Conservation (phyloP, 2,329 filamentous ascomycete species). For the Acrocalymma vagum region DNA sequence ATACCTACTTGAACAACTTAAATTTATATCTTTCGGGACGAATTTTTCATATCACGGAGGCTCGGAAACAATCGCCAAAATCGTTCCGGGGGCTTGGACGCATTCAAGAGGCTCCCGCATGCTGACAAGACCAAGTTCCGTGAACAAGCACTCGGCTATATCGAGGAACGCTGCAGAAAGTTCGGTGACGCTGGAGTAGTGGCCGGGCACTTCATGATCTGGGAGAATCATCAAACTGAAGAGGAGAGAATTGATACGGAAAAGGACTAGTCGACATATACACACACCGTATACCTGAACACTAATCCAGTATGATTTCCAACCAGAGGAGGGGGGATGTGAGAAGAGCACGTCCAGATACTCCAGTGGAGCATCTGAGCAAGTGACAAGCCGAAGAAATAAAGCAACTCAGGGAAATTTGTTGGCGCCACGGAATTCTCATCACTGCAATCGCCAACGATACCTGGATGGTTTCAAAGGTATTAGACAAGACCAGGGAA, state of each 20-base stretch:
- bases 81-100: constrained; percentile 58
- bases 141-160: constrained; percentile 55
- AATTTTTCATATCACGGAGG: no score
- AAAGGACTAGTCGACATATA: constrained; percentile 57
- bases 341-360: constrained; percentile 20
- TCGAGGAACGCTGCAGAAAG: constrained; percentile 48
- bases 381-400: constrained; percentile 8
- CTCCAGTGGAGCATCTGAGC: background rate
- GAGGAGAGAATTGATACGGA: constrained; percentile 51
- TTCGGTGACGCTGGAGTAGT: constrained; percentile 57
- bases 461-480: no score
- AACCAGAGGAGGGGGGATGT: constrained; percentile 50
- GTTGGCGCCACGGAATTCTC: background rate
- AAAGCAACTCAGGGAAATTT: constrained; percentile 1
- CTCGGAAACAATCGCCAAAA: constrained; percentile 54
- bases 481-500: no score
- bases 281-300: constrained; percentile 67
- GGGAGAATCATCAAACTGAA: constrained; percentile 48
- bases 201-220: constrained; percentile 66
- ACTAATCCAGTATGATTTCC: constrained; percentile 46
- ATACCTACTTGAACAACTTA: constrained; percentile 53
- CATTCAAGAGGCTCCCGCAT: constrained; percentile 54
- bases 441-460: background rate
- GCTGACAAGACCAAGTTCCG: constrained; percentile 53
- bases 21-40: no score